Percentiles rank a stretch among this genome's conserved stretches.
Evolutionary conservation across 441 rosid species (phyloP).

Genomic region (Melastoma candidum): DNA sequence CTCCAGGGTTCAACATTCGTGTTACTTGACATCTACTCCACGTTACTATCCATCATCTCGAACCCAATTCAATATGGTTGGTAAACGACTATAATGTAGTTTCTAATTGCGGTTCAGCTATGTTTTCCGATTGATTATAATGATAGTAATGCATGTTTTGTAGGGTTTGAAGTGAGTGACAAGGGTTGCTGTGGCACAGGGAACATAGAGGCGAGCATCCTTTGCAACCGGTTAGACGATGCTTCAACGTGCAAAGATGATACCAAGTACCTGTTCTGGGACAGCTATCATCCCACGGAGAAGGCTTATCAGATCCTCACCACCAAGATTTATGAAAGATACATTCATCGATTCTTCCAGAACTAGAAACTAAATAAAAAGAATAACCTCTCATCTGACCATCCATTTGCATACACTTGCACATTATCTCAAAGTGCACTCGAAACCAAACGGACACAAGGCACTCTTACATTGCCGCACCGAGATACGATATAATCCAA

Average conservation of each 20-base stretch:
- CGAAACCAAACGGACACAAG: no score
- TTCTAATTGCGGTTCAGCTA: no score
- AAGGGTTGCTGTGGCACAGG: constrained; percentile 63
- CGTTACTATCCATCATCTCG: constrained; percentile 26
- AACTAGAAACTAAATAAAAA: no score
- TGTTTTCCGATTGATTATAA: neutral
- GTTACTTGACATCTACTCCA: constrained; percentile 24
- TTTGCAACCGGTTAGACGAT: constrained; percentile 25
- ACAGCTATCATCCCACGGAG: constrained; percentile 67
- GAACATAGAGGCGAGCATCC: constrained; percentile 23
- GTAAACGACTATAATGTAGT: no score
- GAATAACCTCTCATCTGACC: no score
- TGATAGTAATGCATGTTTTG: neutral
- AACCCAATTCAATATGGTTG: constrained; percentile 31
- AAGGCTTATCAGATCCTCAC: constrained; percentile 29
- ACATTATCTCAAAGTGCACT: no score
- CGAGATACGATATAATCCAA: no score
- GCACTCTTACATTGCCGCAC: no score
- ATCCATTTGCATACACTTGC: no score
- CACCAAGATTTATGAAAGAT: neutral
- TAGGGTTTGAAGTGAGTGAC: constrained; percentile 50
- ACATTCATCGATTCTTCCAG: constrained; percentile 3
- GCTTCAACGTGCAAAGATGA: constrained; percentile 34
- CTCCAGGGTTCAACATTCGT: constrained; percentile 16
- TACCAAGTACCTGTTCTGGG: constrained; percentile 51